A percentile compares a stretch with the other conserved stretches of the same genome.
Conservation (phyloP, 148 eudicot species). For the Linanthus parryae region DNA sequence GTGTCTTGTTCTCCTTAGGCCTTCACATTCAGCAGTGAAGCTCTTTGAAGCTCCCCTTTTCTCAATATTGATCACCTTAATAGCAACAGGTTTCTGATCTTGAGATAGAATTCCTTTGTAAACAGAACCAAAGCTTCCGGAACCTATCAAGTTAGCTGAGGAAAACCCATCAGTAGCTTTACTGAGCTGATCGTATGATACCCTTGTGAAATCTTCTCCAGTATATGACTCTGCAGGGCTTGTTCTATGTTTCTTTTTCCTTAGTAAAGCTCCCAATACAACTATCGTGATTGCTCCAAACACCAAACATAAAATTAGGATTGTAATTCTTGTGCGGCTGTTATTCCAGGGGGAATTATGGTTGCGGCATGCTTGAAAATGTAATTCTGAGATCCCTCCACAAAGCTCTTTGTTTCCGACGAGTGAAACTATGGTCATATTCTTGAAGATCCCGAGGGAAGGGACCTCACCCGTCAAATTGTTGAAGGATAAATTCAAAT, state of each 20-base stretch:
- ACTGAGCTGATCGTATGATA: background rate
- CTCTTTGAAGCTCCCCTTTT: slow-evolving; percentile 2
- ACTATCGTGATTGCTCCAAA: too few relatives aligned
- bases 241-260: background rate
- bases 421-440: background rate
- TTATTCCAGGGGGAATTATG: background rate
- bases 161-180: slow-evolving; percentile 4
- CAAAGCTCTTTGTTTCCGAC: slow-evolving; percentile 2
- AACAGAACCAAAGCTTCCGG: background rate
- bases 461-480: slow-evolving; percentile 5
- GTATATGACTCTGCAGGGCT: background rate
- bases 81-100: background rate
- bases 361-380: background rate
- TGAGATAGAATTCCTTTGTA: slow-evolving; percentile 1
- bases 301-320: background rate
- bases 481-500: slow-evolving; percentile 3
- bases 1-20: background rate
- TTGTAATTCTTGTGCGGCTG: background rate
- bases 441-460: background rate
- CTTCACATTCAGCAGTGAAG: slow-evolving; percentile 3
- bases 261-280: too few relatives aligned
- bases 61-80: slow-evolving; percentile 8
- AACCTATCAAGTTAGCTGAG: background rate
- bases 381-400: slow-evolving; percentile 3
- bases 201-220: background rate